Evolutionary conservation across 2,329 filamentous ascomycete genomes (phyloP), one percentile per base, ranked within the genome.

Genomic region (Xenosphaeropsis pyriputrescens): DNA sequence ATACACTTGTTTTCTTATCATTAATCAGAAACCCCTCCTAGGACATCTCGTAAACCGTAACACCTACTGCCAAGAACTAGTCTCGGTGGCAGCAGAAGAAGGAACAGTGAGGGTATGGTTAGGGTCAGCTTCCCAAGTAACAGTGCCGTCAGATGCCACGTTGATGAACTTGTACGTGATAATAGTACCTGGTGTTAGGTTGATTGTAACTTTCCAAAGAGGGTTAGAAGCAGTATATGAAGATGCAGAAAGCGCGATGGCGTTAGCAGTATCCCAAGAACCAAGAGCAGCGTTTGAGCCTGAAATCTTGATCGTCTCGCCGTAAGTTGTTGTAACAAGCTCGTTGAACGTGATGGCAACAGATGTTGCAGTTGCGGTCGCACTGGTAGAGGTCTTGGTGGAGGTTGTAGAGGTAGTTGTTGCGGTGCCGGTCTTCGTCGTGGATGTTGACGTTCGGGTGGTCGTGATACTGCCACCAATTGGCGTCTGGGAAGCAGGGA

Each of bases 161-260:
- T 69, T 67, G 48, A 84, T 67, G 50, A 72, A 85, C 61, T 84
- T 83, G 55, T 82, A 84, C 58, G 74, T 49, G 32, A 84, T 61
- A 2, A 52, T 57, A 37, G 62, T 60, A 2, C 76, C 77, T 0
- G 70, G 62, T 1, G 62, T 56, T 16, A 85, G 53, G 2, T 57
- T 59, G 22, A 83, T 50, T 0, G 67, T 67, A 1, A 55, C 62
- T 35, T 59, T 65, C 80, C 79, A 85, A 6, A 79, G 45, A 2
- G 70, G 73, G 48, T 78, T 72, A 34, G 53, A 57, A 3, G 57
- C 47, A 0, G 72, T 75, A 52, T 84, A 85, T n/a, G 61, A 50
- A 12, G 58, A 62, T 5, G 78, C 70, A 33, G 64, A 68, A 18
- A 85, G 60, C 0, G 68, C 48, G 5, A 79, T 48, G 0, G 69